phyloP scores from a whole-genome alignment of 106 monocot genomes.

The Hemerocallis citrina region DNA sequence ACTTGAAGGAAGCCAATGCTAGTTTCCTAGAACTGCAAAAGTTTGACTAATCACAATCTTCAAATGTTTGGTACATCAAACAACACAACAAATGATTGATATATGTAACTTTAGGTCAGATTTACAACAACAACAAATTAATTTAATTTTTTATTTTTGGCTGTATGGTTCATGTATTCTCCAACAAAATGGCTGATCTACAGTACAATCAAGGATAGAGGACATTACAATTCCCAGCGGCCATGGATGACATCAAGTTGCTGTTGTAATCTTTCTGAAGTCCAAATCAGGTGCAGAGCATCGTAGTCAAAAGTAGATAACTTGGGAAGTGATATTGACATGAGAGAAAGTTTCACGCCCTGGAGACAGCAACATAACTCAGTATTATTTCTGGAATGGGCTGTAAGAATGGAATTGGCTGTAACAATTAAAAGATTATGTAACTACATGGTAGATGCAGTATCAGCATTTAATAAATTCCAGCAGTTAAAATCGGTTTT shows the following conservation, averaged over 20 bases:
- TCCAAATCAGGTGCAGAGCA: constrained; percentile 70
- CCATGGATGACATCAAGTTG: constrained; percentile 65
- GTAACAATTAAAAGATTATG: not conserved
- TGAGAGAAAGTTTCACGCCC: constrained; percentile 85
- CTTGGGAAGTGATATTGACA: constrained; percentile 23
- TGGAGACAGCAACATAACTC: constrained; percentile 38
- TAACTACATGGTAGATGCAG: constrained; percentile 3
- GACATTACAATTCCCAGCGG: constrained; percentile 41
- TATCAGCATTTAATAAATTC: not conserved
- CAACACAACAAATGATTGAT: too few relatives aligned
- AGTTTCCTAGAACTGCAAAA: constrained; percentile 60
- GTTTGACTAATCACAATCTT: too few relatives aligned
- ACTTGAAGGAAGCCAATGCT: constrained; percentile 55
- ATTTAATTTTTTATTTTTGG: too few relatives aligned
- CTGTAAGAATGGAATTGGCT: constrained; percentile 11
- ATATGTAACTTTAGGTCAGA: not conserved
- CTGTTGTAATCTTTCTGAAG: constrained; percentile 64
- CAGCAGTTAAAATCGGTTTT: too few relatives aligned
- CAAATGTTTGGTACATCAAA: too few relatives aligned
- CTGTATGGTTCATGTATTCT: not conserved
- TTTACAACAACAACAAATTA: not conserved
- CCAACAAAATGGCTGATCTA: not conserved
- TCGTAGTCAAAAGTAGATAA: constrained; percentile 65
- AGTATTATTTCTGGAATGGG: constrained; percentile 13
- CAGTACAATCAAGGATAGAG: not conserved